A percentile compares a stretch with the other conserved stretches of the same genome.
Conservation (phyloP, 345 rosid genomes). For the Linum trigynum region DNA sequence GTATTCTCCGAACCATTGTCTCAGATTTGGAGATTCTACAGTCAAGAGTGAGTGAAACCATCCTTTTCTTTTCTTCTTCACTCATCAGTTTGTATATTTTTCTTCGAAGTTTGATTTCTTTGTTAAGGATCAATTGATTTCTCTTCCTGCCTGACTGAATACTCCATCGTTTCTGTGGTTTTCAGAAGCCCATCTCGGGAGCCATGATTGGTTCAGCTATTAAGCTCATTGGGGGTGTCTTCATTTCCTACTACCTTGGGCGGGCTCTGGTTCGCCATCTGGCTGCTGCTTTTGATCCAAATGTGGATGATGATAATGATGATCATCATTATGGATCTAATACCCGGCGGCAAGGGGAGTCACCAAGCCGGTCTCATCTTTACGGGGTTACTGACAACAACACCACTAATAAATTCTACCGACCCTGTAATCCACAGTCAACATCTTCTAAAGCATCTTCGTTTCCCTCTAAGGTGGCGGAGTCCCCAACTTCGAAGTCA, state of each 20-base stretch:
- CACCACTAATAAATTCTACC: not conserved
- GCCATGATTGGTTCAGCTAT: not conserved
- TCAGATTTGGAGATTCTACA: not conserved
- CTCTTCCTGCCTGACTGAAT: too few species aligned
- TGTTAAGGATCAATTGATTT: not conserved
- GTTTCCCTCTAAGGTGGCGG: not conserved
- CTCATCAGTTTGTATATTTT: not conserved
- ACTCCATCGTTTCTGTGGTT: too few species aligned
- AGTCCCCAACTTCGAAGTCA: slow-evolving; percentile 12
- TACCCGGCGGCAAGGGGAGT: not conserved
- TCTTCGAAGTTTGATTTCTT: not conserved
- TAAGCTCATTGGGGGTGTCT: not conserved
- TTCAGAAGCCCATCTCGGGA: too few species aligned
- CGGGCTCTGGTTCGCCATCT: not conserved
- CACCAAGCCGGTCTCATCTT: not conserved
- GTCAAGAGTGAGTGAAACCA: not conserved
- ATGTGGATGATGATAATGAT: not conserved
- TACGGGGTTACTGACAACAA: not conserved
- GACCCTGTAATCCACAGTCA: not conserved
- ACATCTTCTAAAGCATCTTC: slow-evolving; percentile 8
- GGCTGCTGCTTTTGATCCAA: not conserved
- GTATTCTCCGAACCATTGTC: too few species aligned
- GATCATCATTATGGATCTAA: not conserved
- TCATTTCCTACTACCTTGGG: not conserved
- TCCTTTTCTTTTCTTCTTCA: not conserved